Evolutionary conservation across 768 basidiomycete genomes (phyloP), one percentile per base, ranked within the genome.

Genomic region (Favolaschia claudopus): DNA sequence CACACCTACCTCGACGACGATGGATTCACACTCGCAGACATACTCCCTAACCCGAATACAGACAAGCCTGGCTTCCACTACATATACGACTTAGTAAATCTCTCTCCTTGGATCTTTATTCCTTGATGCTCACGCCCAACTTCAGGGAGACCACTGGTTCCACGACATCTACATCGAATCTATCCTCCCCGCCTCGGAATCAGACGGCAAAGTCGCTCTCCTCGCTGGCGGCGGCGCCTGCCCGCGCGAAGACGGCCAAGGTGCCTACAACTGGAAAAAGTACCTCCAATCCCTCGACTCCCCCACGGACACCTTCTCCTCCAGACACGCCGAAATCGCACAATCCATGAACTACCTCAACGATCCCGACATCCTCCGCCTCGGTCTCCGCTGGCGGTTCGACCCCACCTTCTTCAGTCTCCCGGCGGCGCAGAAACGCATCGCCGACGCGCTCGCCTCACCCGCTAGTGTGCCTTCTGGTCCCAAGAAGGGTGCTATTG

Each of bases 141-240:
- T 2, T 12, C 42, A 58, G 48, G 56, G 56, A 15, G 56, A 58
- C 50, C 45, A 45, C 24, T 58, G 57, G 57, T 40, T 58, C 1
- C 57, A 58, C 44, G 57, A 58, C 50, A 58, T 58, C 36, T 58
- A 58, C 57, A 38, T 58, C 29, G 57, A 58, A 5, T 14, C 37
- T 12, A 60, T 60, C 27, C 44, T 54, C 5, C 45, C 46, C 15
- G 31, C 38, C 1, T 27, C 50, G 1, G 50, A 53, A 42, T 53
- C 51, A 6, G 38, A 60, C 45, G 58, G 51, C 15, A 53, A 54
- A 42, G 51, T 60, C 24, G 24, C 31, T 12, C 38, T 60, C 7
- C 58, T 60, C 25, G 50, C 51, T 4, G 58, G 58, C 45, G n/a
- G 37, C 51, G 58, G 58, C 32, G 51, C 51, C n/a, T 54, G 58